Evolutionary conservation across 2,329 filamentous ascomycete species (phyloP).

Genomic region (Colletotrichum tofieldiae): DNA sequence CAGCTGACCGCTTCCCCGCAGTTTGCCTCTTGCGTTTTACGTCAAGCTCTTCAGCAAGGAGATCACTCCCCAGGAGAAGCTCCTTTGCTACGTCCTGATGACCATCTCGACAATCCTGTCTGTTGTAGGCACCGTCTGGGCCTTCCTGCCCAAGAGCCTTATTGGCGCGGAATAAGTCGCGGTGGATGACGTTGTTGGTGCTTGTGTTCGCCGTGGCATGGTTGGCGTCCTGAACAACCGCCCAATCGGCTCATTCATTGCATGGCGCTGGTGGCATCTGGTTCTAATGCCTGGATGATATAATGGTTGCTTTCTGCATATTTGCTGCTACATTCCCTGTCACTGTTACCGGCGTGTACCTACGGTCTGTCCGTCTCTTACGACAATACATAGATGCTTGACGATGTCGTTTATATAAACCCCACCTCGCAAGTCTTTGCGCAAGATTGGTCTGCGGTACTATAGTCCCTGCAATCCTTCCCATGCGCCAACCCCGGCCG

Average conservation of each 20-base stretch:
- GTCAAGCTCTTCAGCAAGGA: constrained; percentile 88
- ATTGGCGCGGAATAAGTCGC: constrained; percentile 68
- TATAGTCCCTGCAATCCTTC: background rate
- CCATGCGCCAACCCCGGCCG: background rate
- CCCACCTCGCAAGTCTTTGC: background rate
- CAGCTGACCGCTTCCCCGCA: constrained; percentile 44
- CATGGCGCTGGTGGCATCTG: constrained; percentile 21
- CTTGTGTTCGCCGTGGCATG: constrained; percentile 11
- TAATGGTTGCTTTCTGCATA: constrained; percentile 10
- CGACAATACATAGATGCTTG: background rate
- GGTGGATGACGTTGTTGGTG: constrained; percentile 7
- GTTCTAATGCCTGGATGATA: constrained; percentile 8
- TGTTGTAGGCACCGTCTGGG: constrained; percentile 85
- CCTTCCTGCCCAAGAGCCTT: constrained; percentile 85
- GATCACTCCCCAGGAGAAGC: constrained; percentile 74
- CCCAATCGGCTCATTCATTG: constrained; percentile 25
- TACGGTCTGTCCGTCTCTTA: background rate
- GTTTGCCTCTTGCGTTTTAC: constrained; percentile 87
- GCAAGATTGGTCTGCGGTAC: background rate
- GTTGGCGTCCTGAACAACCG: constrained; percentile 2
- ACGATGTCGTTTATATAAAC: background rate
- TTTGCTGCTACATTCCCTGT: background rate
- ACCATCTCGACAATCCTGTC: constrained; percentile 79
- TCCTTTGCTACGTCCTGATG: constrained; percentile 79
- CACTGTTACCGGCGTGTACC: background rate